Percentiles rank a stretch among this genome's conserved stretches.
These are phyloP conservation scores for Penicillium soppii DNA, from an alignment of 495 filamentous ascomycete genomes.

Conservation along the genomic window DNA sequence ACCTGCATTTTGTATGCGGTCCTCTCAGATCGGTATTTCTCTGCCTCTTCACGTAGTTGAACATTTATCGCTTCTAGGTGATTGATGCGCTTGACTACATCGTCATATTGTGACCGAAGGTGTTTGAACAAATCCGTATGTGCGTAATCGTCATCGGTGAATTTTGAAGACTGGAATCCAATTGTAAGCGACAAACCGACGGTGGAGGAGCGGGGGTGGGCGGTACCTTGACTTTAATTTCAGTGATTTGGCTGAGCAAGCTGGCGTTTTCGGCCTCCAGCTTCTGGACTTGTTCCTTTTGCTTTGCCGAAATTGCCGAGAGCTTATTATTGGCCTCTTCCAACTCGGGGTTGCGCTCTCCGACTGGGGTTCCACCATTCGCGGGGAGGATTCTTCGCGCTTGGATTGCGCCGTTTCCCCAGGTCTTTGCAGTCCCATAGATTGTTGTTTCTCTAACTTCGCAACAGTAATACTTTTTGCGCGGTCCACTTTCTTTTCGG, in stretches of 20 bases:
- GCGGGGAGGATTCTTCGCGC: constrained; percentile 50
- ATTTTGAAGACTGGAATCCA: constrained; percentile 53
- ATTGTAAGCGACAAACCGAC: constrained; percentile 3
- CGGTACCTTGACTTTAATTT: constrained; percentile 57
- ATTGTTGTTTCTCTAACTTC: constrained; percentile 87
- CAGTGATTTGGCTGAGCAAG: constrained; percentile 75
- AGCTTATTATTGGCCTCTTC: constrained; percentile 74
- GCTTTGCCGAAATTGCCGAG: constrained; percentile 68
- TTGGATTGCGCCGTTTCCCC: constrained; percentile 54
- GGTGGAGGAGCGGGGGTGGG: neutral
- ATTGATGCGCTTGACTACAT: constrained; percentile 87
- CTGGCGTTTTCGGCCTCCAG: constrained; percentile 77
- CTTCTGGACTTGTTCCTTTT: constrained; percentile 81
- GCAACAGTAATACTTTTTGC: constrained; percentile 83
- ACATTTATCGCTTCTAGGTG: constrained; percentile 86
- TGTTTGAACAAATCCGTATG: constrained; percentile 90
- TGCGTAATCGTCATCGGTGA: constrained; percentile 91
- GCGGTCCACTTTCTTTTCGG: constrained; percentile 90
- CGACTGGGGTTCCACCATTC: constrained; percentile 54
- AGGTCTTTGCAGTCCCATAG: constrained; percentile 59
- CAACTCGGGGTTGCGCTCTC: constrained; percentile 53
- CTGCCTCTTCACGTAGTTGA: constrained; percentile 78
- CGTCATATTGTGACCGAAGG: constrained; percentile 85
- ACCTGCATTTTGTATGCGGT: constrained; percentile 76
- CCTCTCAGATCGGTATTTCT: constrained; percentile 80